phyloP scores from a whole-genome alignment of 1,139 yeast genomes.

The Suhomyces guaymorum region DNA sequence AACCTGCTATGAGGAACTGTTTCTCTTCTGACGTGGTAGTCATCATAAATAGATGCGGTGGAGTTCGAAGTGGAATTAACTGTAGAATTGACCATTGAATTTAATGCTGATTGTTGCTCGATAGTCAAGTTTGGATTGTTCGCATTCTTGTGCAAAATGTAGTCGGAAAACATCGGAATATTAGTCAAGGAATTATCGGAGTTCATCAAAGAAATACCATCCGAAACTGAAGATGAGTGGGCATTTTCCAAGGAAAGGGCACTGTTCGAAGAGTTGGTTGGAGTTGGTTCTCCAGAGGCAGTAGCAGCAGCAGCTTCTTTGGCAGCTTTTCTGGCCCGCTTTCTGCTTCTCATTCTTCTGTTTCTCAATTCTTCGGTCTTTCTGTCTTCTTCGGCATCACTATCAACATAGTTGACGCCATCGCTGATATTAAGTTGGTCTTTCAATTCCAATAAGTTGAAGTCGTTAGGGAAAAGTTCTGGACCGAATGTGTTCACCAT shows the following conservation, averaged over 20 bases:
- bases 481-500: constrained; percentile 49
- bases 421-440: constrained; percentile 31
- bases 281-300: constrained; percentile 6
- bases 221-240: constrained; percentile 44
- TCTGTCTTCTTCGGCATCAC: constrained; percentile 57
- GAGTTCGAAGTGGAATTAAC: constrained; percentile 28
- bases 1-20: constrained; percentile 7
- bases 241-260: constrained; percentile 26
- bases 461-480: constrained; percentile 47
- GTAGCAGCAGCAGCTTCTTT: constrained; percentile 13
- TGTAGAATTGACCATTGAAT: too few species aligned
- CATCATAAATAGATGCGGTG: constrained; percentile 33
- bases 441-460: constrained; percentile 43
- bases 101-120: constrained; percentile 30
- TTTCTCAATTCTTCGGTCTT: constrained; percentile 56
- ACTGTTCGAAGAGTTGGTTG: constrained; percentile 17
- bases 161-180: constrained; percentile 56
- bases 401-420: constrained; percentile 35
- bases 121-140: constrained; percentile 26
- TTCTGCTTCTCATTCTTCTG: constrained; percentile 38
- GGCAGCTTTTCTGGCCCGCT: constrained; percentile 25
- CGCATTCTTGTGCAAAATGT: constrained; percentile 39
- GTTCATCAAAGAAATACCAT: constrained; percentile 54
- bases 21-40: constrained; percentile 20
- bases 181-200: constrained; percentile 56